These are phyloP conservation scores for Globisporangium cylindrosporum DNA, from an alignment of 352 stramenopile genomes.

Conservation along the genomic window DNA sequence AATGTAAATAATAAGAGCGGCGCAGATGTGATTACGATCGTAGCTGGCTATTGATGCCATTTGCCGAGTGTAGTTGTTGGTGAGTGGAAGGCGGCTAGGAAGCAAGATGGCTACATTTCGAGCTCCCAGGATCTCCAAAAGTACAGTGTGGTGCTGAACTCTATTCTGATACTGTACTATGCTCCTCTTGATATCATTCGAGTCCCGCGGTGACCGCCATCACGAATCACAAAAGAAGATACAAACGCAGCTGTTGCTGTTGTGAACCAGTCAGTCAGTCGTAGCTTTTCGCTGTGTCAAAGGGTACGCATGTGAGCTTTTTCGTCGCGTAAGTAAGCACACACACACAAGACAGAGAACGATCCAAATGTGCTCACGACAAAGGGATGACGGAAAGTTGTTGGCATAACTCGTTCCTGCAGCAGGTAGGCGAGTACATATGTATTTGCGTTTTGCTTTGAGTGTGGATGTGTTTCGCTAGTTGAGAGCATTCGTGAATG, in stretches of 20 bases:
- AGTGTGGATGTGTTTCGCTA: neutral
- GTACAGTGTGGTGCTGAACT: neutral
- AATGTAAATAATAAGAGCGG: neutral
- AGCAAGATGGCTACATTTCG: neutral
- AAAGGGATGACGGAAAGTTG: neutral
- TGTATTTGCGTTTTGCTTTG: too few species aligned
- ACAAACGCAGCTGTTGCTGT: neutral
- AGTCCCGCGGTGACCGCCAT: neutral
- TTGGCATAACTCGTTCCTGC: too few species aligned
- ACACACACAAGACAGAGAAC: neutral
- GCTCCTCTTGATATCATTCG: neutral
- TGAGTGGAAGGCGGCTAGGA: neutral
- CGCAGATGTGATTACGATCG: neutral
- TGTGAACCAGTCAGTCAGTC: neutral
- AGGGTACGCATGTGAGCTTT: neutral
- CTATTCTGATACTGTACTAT: neutral
- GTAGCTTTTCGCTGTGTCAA: neutral
- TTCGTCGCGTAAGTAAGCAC: neutral
- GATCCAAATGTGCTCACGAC: neutral
- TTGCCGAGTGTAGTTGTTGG: neutral
- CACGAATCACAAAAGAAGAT: neutral
- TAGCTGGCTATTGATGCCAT: neutral
- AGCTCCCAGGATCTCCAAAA: neutral
- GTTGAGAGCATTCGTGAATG: neutral
- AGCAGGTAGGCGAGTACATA: too few species aligned